Evolutionary conservation across 495 filamentous ascomycete species (phyloP).

Genomic region (Neurospora hispaniola): DNA sequence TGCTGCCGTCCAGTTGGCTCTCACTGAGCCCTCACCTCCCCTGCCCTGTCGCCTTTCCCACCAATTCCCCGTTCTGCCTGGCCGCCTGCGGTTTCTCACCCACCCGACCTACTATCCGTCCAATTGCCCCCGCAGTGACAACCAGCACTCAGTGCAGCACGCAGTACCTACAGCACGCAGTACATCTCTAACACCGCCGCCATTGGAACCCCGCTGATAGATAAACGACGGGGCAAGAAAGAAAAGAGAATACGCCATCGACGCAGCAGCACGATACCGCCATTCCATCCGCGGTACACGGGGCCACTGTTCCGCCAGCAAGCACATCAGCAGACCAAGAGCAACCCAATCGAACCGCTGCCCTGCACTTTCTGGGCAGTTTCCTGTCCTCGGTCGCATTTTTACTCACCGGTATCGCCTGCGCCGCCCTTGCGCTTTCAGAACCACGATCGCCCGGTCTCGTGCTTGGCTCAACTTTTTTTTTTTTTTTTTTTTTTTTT

Average conservation of each 20-base stretch:
- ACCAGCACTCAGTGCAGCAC: not conserved
- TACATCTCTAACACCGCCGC: slow-evolving; percentile 3
- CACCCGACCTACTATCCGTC: slow-evolving; percentile 5
- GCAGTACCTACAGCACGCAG: not conserved
- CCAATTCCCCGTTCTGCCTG: not conserved
- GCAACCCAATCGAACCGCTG: not conserved
- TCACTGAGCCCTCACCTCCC: not conserved
- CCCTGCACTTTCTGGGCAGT: not conserved
- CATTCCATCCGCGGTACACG: slow-evolving; percentile 12
- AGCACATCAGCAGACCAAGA: not conserved
- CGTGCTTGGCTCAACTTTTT: not conserved
- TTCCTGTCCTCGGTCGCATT: not conserved
- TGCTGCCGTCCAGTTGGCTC: not conserved
- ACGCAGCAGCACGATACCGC: slow-evolving; percentile 5
- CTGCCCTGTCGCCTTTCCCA: not conserved
- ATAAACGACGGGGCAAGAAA: slow-evolving; percentile 15
- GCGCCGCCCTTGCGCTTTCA: not conserved
- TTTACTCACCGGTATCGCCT: not conserved
- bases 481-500: not conserved
- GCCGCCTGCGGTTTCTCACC: slow-evolving; percentile 13
- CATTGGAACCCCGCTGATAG: slow-evolving; percentile 24
- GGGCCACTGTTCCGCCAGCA: slow-evolving; percentile 14
- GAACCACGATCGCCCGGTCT: not conserved
- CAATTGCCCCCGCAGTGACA: slow-evolving; percentile 15
- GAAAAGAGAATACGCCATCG: slow-evolving; percentile 18